Base-by-base conservation (phyloP, 2,329 filamentous ascomycete species). In the Fusarium equiseti region DNA sequence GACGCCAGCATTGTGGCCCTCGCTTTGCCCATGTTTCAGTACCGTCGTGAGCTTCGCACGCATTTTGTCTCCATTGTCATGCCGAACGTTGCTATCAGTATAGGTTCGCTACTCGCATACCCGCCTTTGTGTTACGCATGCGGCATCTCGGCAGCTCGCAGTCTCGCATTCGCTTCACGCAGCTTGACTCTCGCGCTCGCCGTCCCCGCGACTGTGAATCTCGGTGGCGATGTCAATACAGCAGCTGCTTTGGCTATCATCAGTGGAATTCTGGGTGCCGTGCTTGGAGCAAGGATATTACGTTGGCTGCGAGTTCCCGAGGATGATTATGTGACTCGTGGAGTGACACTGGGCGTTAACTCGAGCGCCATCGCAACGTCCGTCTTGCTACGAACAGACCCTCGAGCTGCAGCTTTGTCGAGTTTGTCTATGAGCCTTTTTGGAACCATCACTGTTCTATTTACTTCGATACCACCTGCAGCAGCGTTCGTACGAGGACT, bases 311-410 rank as follows among this genome's bases (percentile, higher is more conserved):
- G 79, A 60, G 86, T 90, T 6, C 87, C 86, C 0, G 84, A 89
- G 77, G 88, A 90, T 71, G 88, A 90, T 76, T 90, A 90, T 65
- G 87, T 90, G 35, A 89, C 87, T 2, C 80, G 87, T n/a, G 88
- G 88, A 12, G 86, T 90, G 6, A 87, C 87, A 2, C 76, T 90
- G n/a, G 88, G 88, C 6, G 86, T 85, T 3, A 90, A 89, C 73
- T 88, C 87, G 1, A 87, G 85, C 6, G 88, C 88, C 8, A 87
- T 90, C 42, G 87, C 83, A 2, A 90, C 88, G 6, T 87, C 88
- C 0, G 74, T 89, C 35, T 78, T 90, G 4, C 77, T 90, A 4
- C 80, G 83, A 4, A 85, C 84, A 2, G 88, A 90, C 66, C 87
- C 87, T 2, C 82, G 88, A 45, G 88, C 87, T 8, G 88, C 88